Evolutionary conservation across 345 rosid genomes (phyloP).

Genomic region (Bretschneidera sinensis): DNA sequence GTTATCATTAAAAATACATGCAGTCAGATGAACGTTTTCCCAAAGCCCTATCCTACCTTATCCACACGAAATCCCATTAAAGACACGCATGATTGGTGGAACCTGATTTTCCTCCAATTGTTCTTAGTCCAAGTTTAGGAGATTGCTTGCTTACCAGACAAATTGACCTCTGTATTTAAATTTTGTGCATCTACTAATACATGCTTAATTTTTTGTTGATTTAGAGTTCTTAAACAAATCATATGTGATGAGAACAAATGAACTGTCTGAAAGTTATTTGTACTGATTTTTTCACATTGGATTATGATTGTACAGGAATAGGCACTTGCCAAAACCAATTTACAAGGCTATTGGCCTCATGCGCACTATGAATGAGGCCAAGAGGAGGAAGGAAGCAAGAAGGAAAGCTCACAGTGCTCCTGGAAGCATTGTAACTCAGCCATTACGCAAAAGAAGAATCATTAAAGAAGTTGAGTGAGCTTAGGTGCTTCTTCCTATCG

Average conservation of each 20-base stretch:
- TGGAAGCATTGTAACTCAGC: conserved; percentile 49
- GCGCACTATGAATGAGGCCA: conserved; percentile 52
- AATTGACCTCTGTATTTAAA: too few relatives aligned
- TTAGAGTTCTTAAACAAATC: background rate
- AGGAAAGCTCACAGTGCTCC: conserved; percentile 90
- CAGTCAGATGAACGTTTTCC: too few relatives aligned
- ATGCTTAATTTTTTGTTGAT: background rate
- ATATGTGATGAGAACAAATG: too few relatives aligned
- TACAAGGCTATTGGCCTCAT: conserved; percentile 50
- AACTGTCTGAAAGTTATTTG: too few relatives aligned
- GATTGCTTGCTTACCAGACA: too few relatives aligned
- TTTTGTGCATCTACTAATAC: too few relatives aligned
- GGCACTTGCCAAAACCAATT: conserved; percentile 86
- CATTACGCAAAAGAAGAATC: conserved; percentile 66
- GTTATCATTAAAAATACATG: too few relatives aligned
- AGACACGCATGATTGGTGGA: too few relatives aligned
- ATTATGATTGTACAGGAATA: conserved; percentile 56
- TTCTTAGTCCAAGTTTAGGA: too few relatives aligned
- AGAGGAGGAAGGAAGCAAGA: conserved; percentile 72
- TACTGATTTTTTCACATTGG: background rate
- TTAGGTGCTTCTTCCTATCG: background rate
- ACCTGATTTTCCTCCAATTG: too few relatives aligned
- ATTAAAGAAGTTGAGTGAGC: conserved; percentile 70
- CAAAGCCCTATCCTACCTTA: too few relatives aligned
- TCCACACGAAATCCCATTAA: too few relatives aligned